Base-by-base conservation (phyloP, 2,329 filamentous ascomycete species). In the Ceratocystiopsis minuta region DNA sequence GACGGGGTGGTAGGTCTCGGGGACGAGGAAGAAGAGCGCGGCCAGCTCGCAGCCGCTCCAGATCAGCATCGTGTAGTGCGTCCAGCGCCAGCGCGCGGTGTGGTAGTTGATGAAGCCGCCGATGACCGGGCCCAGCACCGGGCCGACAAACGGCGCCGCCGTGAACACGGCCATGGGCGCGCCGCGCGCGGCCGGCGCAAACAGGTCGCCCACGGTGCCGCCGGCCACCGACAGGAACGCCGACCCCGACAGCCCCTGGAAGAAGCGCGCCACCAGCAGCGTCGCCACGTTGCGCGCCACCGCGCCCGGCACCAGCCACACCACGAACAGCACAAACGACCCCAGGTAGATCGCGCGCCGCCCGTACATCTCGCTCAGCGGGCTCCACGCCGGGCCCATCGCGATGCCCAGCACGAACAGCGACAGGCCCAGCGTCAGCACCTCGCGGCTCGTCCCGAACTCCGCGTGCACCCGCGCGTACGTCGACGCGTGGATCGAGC, bases 401-500 rank as follows among this genome's bases (percentile, higher is more conserved):
- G 63, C 64, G 46, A 74, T 72, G 16, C 87, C 87, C 42, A 85
- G 68, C 39, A 94, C 85, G 54, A 87, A 95, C 1, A 80, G 67
- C 0, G 82, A 86, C 40, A 95, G 63, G 0, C 87, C 88, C 11
- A 94, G 58, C 3, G 84, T 85, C 13, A 80, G 83, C 18, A 92
- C 69, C 39, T 83, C 65, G 43, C 72, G 69, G 0, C 80, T 80
- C 51, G 72, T 71, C 49, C 72, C 61, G 51, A 94, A 92, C 45
- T 92, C 81, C 20, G 65, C 61, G 47, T 78, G 74, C 59, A 94
- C 74, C 57, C 90, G 80, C 16, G 53, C 55, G 57, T 94, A 95
- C 0, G 82, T 90, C 13, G 75, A 74, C 0, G 85, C 88, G 59
- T 95, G 94, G 51, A 93, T 75, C n/a, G 85, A 90, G 38, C 80